Base-by-base conservation (phyloP, 352 stramenopile genomes). In the Blastocystis sp. region DNA sequence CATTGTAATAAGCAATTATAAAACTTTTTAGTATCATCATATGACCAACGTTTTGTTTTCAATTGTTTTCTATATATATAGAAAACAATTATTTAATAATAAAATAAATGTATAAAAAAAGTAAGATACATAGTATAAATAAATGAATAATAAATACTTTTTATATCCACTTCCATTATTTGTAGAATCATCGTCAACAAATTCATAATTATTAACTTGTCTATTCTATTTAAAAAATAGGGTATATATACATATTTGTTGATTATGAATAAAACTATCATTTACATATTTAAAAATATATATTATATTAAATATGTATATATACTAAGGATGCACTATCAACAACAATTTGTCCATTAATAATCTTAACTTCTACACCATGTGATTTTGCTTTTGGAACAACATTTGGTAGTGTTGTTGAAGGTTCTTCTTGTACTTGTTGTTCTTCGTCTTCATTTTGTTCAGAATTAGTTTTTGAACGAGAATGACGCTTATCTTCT, bases 31-130 rank as follows among this genome's bases (percentile, higher is more conserved):
- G 52, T 62, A 23, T 62, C 52, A 23, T 62, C 52, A 11, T 54
- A 39, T 13, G 52, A 43, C 52, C 52, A 62, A 62, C n/a, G 27
- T 62, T 62, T 32, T 62, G 52, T 11, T 62, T 62, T 2, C 52
- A 42, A 30, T 34, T 55, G 42, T 30, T 6, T 11, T n/a, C 19
- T n/a, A 16, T 2, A n/a, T 5, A 6, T 1, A 13, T 19, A 37
- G 4, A 7, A 23, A 16, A 55, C 19, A 4, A 19, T 34, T 18
- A 55, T 34, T 35, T 39, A 25, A n/a, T n/a, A n/a, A n/a, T n/a
- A n/a, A n/a, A n/a, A n/a, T n/a, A n/a, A n/a, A n/a, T n/a, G n/a
- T n/a, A n/a, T n/a, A n/a, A n/a, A n/a, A n/a, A n/a, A n/a, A n/a
- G n/a, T n/a, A n/a, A n/a, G n/a, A n/a, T n/a, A n/a, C n/a, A n/a